Evolutionary conservation across 805 yeast genomes (phyloP).

Genomic region (Barnettozyma siamensis): DNA sequence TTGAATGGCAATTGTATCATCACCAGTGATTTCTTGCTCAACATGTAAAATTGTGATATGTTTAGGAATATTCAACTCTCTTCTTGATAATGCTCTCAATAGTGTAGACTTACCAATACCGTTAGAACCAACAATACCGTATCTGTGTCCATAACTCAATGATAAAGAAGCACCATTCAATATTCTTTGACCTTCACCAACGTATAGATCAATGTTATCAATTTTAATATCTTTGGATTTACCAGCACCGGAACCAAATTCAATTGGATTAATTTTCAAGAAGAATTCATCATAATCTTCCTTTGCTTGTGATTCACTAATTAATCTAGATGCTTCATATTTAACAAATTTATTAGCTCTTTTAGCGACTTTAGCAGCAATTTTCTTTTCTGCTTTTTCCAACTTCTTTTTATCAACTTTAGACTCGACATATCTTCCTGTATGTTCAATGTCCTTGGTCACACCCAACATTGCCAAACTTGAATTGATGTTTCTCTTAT

Average conservation of each 20-base stretch:
- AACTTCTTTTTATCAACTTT: constrained; percentile 94
- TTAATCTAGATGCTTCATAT: constrained; percentile 90
- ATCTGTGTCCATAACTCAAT: constrained; percentile 86
- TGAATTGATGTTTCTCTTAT: constrained; percentile 66
- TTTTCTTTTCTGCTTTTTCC: constrained; percentile 95
- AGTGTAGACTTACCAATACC: constrained; percentile 99
- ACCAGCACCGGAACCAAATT: constrained; percentile 84
- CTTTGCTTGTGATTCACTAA: constrained; percentile 49
- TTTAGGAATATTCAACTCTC: constrained; percentile 91
- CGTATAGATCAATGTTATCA: constrained; percentile 89
- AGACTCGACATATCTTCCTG: constrained; percentile 88
- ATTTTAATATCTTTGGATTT: constrained; percentile 95
- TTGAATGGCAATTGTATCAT: constrained; percentile 84
- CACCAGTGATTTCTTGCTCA: constrained; percentile 95
- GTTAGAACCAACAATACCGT: constrained; percentile 97
- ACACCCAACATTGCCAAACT: constrained; percentile 75
- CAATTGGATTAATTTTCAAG: constrained; percentile 92
- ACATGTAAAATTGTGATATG: constrained; percentile 95
- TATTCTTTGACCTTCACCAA: constrained; percentile 93
- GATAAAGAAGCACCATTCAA: constrained; percentile 83
- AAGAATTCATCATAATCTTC: constrained; percentile 92
- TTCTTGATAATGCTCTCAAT: constrained; percentile 81
- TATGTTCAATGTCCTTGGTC: constrained; percentile 78
- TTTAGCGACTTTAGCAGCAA: constrained; percentile 95
- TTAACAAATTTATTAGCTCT: constrained; percentile 72